Evolutionary conservation across 768 basidiomycete species (phyloP), one percentile per base, ranked within the genome.

Genomic region (Boletus fagicola): DNA sequence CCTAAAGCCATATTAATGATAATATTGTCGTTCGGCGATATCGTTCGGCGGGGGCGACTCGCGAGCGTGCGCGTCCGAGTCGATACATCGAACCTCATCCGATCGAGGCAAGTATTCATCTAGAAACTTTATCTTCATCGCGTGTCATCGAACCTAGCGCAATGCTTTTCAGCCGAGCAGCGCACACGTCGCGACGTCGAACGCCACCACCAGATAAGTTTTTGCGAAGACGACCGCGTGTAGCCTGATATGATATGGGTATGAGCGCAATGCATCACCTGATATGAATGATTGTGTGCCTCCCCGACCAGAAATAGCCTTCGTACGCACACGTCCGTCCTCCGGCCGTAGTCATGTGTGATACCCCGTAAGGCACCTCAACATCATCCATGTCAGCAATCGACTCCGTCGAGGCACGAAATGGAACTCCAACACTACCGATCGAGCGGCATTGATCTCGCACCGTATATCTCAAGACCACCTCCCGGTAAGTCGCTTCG

Each of bases 121-220:
- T 12, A 20, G 8, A n/a, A 20, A 40, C 44, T 62, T 18, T 62
- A 22, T 15, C 13, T n/a, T 65, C 60, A 24, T 68, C 58, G 57
- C 56, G 65, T 8, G 65, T 64, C 70, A 69, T 72, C 30, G 61
- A 63, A n/a, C 71, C 70, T 66, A 28, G 36, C 16, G 12, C 18
- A 12, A 33, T 8, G 5, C 15, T 6, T 12, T 12, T 12, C 39
- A 44, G 12, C 38, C 38, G 10, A 4, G 38, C 18, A 39, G 7
- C 18, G 38, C 5, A 22, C 45, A 43, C 20, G 42, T 51, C 56
- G 36, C 24, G 12, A 2, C 31, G 16, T 8, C 39, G 16, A 10
- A 64, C 63, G 46, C 40, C 40, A 42, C 7, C 38, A 18, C 38
- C 38, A 18, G 38, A 39, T 0, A 35, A 35, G 33, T 5, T 35